Evolutionary conservation across 2,329 filamentous ascomycete genomes (phyloP).

Genomic region (Aspergillus aculeatus): DNA sequence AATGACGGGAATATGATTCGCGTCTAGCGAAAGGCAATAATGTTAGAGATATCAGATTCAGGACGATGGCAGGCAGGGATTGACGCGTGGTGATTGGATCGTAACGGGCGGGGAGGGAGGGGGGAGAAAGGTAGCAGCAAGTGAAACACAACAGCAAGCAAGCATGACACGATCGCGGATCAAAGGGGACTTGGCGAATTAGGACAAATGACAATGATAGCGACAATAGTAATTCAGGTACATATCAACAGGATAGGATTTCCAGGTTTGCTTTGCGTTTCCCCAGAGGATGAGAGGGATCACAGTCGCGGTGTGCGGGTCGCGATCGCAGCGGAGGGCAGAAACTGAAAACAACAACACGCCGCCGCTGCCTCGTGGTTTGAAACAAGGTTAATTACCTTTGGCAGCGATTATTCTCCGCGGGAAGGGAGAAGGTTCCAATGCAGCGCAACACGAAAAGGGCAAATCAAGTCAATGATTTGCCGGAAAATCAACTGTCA

Average conservation of each 20-base stretch:
- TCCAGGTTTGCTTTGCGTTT: slow-evolving; percentile 8
- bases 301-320: slow-evolving; percentile 20
- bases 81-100: slow-evolving; percentile 29
- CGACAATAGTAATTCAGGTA: neutral
- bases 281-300: slow-evolving; percentile 3
- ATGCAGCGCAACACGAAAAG: slow-evolving; percentile 14
- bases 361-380: slow-evolving; percentile 8
- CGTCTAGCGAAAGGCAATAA: slow-evolving; percentile 11
- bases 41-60: slow-evolving; percentile 16
- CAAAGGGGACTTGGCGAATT: neutral
- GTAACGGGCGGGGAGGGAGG: slow-evolving; percentile 8
- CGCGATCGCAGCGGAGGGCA: slow-evolving; percentile 12
- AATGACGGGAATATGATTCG: slow-evolving; percentile 10
- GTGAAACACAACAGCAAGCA: slow-evolving; percentile 20
- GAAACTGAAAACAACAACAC: slow-evolving; percentile 16
- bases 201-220: slow-evolving; percentile 5
- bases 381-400: slow-evolving; percentile 15
- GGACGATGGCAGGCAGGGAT: slow-evolving; percentile 13
- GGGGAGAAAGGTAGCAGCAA: slow-evolving; percentile 6
- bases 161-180: slow-evolving; percentile 5
- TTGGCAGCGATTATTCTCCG: slow-evolving; percentile 8
- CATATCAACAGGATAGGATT: slow-evolving; percentile 3
- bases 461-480: slow-evolving; percentile 18
- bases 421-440: slow-evolving; percentile 6
- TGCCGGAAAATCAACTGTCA: slow-evolving; percentile 12